Conservation (phyloP, 148 eudicot genomes). For the Dysphania ambrosioides region DNA sequence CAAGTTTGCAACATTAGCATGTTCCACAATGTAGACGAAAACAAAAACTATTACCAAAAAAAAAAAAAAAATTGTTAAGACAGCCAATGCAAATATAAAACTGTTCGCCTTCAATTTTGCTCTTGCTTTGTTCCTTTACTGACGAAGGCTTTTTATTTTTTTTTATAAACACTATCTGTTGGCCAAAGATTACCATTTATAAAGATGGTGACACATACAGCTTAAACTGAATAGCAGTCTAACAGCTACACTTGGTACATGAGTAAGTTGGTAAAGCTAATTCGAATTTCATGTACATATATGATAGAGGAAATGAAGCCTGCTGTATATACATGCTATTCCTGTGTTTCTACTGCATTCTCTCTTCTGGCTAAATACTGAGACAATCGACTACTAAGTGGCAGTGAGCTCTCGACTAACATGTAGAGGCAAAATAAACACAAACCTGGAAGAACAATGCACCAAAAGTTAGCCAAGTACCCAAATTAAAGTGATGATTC, state of each 20-base stretch:
- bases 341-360: constrained; percentile 29
- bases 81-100: not conserved
- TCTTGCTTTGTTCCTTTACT: not conserved
- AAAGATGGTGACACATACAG: constrained; percentile 3
- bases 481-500: not conserved
- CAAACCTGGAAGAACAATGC: constrained; percentile 48
- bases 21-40: not conserved
- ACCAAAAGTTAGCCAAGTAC: not conserved
- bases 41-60: no score
- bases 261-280: not conserved
- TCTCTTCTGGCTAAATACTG: constrained; percentile 49
- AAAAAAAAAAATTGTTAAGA: no score
- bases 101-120: no score
- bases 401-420: constrained; percentile 60
- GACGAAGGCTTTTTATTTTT: not conserved
- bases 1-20: not conserved
- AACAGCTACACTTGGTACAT: not conserved
- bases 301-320: not conserved
- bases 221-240: not conserved
- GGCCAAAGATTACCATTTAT: not conserved
- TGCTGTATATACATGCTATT: constrained; percentile 30
- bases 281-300: constrained; percentile 18
- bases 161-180: not conserved
- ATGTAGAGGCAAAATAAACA: constrained; percentile 77
- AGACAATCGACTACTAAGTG: constrained; percentile 41